A percentile compares a stretch with the other conserved stretches of the same genome.
These are phyloP conservation scores for Venturia oleaginea DNA, from an alignment of 2,329 filamentous ascomycete genomes.

Conservation along the genomic window DNA sequence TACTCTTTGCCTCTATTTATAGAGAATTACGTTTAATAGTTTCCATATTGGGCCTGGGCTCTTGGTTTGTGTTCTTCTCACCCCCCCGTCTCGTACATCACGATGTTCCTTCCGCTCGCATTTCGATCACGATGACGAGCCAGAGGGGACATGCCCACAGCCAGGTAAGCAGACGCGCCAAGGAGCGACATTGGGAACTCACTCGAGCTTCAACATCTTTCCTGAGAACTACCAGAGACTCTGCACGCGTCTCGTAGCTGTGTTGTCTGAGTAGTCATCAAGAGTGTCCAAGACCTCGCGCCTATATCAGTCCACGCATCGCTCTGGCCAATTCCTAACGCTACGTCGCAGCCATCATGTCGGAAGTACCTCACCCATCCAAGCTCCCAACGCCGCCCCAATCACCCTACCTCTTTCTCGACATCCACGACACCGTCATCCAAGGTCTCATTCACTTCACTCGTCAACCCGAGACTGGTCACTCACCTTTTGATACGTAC, in stretches of 20 bases:
- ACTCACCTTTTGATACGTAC: background rate
- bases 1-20: background rate
- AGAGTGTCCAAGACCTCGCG: background rate
- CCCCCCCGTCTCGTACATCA: background rate
- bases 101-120: background rate
- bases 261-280: background rate
- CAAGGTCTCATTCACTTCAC: constrained; percentile 1
- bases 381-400: background rate
- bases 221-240: no score
- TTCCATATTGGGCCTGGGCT: background rate
- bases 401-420: constrained; percentile 2
- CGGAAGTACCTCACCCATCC: background rate
- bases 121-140: background rate
- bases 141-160: background rate
- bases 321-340: background rate
- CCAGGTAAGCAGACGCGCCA: background rate
- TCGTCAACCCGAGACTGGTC: background rate
- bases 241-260: background rate
- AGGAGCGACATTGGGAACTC: background rate
- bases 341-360: background rate
- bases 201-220: background rate
- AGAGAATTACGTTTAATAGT: background rate
- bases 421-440: background rate
- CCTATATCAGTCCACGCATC: background rate
- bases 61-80: background rate